phyloP scores from a whole-genome alignment of 441 rosid genomes.

The Corymbia citriodora region DNA sequence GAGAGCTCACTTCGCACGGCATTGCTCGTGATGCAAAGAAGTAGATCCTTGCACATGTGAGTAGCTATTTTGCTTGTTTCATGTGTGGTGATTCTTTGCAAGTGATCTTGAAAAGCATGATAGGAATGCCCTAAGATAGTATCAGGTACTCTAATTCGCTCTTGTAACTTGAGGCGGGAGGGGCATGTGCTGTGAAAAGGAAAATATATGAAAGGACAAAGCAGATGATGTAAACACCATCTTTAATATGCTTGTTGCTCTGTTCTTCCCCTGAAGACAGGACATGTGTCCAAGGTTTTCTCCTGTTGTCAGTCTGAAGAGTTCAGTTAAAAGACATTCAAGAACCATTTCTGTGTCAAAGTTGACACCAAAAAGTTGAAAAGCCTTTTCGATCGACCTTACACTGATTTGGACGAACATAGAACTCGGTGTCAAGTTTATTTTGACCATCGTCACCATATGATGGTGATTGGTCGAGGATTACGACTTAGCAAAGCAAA shows the following conservation, averaged over 20 bases:
- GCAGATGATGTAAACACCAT: not conserved
- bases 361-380: not conserved
- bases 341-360: not conserved
- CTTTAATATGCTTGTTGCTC: not conserved
- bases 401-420: not conserved
- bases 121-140: not conserved
- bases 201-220: not conserved
- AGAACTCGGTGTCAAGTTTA: not conserved
- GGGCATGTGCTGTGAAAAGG: not conserved
- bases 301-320: not conserved
- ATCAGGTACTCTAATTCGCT: not conserved
- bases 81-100: not conserved
- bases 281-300: not conserved
- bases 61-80: not conserved
- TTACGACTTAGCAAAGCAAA: accelerated
- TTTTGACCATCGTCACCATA: not conserved
- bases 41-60: not conserved
- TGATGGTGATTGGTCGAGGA: not conserved
- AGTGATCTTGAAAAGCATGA: not conserved
- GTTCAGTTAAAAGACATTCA: not conserved
- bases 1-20: not conserved
- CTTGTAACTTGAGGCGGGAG: not conserved
- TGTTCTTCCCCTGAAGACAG: not conserved
- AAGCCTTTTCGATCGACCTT: not conserved
- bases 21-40: not conserved